Evolutionary conservation across 129 eudicot species (phyloP), one percentile per base, ranked within the genome.

Genomic region (Lactuca sativa): DNA sequence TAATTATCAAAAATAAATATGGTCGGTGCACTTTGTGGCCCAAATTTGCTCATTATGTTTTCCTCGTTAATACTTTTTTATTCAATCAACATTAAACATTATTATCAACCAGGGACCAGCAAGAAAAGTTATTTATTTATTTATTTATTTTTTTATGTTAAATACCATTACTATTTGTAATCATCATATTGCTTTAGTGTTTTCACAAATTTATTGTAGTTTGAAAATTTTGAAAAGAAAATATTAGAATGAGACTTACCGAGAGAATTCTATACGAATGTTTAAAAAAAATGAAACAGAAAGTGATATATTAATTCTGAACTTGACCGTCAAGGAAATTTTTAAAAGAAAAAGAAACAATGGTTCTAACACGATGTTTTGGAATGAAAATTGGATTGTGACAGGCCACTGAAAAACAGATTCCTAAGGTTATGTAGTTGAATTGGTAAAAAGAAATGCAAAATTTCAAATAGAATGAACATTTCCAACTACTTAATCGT

Each of bases 1-100:
- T 56, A 16, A 18, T 69, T 6, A 55, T 17, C 25, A 5, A 32
- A 47, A 32, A 31, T n/a, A 59, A 33, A 16, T 7, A 60, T 72
- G 76, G 69, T 72, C 76, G 76, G 76, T 72, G 69, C 48, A 17
- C 40, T 60, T 49, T 72, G 61, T 72, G 76, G 76, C 69, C 76
- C 76, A 72, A 68, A 60, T 11, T 72, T 36, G 76, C 0, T 72
- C 76, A 72, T 72, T 48, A 60, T 60, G 76, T 60, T 72, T 47
- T 72, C 76, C 53, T 48, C 75, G 33, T 48, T 51, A 15, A 33
- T 52, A 15, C 44, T 60, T 41, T 60, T 41, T 10, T 60, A 48
- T 48, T 72, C 67, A 48, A 60, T 72, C 21, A 37, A 25, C 11
- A 38, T 34, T 49, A 6, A 37, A 25, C 11, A 38, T 34, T 49